Conservation (phyloP, 306 rosid species). For the Ceratonia siliqua region DNA sequence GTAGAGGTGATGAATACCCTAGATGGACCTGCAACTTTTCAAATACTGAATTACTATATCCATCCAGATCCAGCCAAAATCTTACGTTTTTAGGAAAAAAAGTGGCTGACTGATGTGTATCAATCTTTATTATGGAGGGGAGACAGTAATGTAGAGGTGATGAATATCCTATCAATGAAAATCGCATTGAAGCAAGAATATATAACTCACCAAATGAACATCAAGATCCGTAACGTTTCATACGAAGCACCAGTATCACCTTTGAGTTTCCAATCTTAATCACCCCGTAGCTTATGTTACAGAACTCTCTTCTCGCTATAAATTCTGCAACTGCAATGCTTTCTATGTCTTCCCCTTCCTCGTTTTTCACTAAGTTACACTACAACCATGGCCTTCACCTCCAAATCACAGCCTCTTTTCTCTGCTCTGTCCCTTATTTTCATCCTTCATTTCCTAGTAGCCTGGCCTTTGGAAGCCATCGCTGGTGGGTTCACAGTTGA, state of each 20-base stretch:
- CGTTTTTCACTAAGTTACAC: neutral
- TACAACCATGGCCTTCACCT: neutral
- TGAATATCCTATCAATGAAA: too few relatives aligned
- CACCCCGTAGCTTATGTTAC: neutral
- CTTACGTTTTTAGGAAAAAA: too few relatives aligned
- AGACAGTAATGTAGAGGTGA: too few relatives aligned
- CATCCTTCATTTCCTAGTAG: neutral
- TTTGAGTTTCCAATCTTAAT: neutral
- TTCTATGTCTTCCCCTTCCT: neutral
- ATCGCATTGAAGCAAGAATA: neutral
- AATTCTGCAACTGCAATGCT: neutral
- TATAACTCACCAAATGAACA: neutral
- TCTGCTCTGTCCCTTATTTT: neutral
- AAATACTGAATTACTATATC: too few relatives aligned
- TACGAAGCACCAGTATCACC: neutral
- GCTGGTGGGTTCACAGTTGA: constrained; percentile 21
- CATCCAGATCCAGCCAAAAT: too few relatives aligned
- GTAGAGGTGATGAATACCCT: too few relatives aligned
- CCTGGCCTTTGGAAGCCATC: neutral
- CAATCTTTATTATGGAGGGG: too few relatives aligned
- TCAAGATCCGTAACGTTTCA: neutral
- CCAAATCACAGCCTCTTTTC: neutral
- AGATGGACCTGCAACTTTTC: too few relatives aligned
- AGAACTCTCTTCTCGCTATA: neutral
- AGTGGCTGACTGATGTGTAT: too few relatives aligned